Conservation (phyloP, 208 protist species). For the Spongospora subterranea region DNA sequence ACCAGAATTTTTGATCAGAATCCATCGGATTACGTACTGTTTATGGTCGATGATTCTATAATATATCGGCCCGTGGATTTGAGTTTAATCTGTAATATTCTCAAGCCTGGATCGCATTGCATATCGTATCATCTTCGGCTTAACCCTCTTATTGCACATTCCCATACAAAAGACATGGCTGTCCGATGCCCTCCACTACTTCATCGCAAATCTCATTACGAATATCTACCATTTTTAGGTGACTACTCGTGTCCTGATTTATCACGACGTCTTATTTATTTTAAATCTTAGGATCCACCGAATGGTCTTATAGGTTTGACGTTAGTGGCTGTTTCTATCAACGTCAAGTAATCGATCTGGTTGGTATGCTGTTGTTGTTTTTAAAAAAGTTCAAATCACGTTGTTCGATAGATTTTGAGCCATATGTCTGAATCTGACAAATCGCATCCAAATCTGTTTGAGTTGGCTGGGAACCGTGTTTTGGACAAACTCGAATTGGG, state of each 20-base stretch:
- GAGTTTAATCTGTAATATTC: background rate
- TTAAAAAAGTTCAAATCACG: background rate
- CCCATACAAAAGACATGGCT: background rate
- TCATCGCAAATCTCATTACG: background rate
- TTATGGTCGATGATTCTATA: constrained; percentile 13
- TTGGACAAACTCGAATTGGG: background rate
- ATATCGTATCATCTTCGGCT: constrained; percentile 22
- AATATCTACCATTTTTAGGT: constrained; percentile 43
- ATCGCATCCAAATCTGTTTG: constrained; percentile 24
- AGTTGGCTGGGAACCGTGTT: constrained; percentile 20
- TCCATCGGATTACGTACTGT: background rate
- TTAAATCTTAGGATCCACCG: background rate
- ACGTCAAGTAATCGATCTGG: background rate
- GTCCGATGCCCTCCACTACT: background rate
- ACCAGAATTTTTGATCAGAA: background rate
- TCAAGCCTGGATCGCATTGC: background rate
- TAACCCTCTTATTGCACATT: background rate
- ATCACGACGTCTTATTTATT: background rate
- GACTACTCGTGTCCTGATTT: background rate
- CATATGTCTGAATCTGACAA: background rate
- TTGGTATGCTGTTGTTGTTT: background rate
- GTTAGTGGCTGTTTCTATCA: background rate
- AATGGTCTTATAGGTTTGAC: constrained; percentile 5
- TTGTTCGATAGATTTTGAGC: background rate
- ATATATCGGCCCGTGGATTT: background rate